These are phyloP conservation scores for Salicornia ramosissima DNA, from an alignment of 148 eudicot genomes.

Conservation along the genomic window DNA sequence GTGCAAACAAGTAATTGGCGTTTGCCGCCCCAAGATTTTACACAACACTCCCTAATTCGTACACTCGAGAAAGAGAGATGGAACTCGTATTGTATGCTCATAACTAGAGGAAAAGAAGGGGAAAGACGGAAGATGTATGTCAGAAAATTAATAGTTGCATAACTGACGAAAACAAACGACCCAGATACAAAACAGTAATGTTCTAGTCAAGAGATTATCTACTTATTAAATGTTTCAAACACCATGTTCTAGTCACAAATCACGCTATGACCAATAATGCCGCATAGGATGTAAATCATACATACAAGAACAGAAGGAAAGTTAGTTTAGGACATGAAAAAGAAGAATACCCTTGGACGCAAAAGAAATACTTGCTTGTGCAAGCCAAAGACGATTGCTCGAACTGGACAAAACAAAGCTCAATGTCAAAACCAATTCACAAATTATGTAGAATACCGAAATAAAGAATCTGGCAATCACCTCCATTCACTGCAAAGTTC, in stretches of 20 bases:
- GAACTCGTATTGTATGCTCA: too few species aligned
- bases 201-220: too few species aligned
- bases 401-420: conserved; percentile 44
- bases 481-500: conserved; percentile 94
- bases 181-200: too few species aligned
- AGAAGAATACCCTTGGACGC: conserved; percentile 59
- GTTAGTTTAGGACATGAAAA: background rate
- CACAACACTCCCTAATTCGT: too few species aligned
- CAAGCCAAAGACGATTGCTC: conserved; percentile 77
- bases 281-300: background rate
- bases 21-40: too few species aligned
- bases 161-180: too few species aligned
- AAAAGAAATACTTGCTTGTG: conserved; percentile 57
- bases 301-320: conserved; percentile 1
- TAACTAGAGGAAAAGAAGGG: too few species aligned
- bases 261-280: background rate
- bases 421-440: conserved; percentile 1
- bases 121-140: too few species aligned
- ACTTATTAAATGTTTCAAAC: background rate
- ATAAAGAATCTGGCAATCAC: conserved; percentile 28
- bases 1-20: too few species aligned
- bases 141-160: too few species aligned
- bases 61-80: too few species aligned
- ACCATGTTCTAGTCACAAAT: background rate
- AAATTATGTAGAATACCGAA: background rate